Conservation (phyloP, 2,329 filamentous ascomycete genomes). For the Pseudogymnoascus sp. region DNA sequence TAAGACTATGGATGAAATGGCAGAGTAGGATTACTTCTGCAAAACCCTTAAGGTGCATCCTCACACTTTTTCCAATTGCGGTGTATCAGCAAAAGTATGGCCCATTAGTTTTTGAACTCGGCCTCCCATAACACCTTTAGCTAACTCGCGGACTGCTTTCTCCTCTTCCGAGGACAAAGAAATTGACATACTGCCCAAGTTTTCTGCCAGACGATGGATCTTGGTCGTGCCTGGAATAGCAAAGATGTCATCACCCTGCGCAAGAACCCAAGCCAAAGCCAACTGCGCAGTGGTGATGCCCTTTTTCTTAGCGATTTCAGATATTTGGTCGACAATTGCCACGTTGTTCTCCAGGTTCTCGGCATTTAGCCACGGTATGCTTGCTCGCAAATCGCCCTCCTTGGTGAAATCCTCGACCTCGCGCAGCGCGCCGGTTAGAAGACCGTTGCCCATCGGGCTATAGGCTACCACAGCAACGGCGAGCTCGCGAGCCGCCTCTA, state of each 20-base stretch:
- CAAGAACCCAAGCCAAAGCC: conserved; percentile 44
- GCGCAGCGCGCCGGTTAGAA: conserved; percentile 35
- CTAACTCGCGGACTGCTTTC: too few species aligned
- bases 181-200: background rate
- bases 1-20: too few species aligned
- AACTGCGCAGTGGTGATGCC: conserved; percentile 45
- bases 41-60: too few species aligned
- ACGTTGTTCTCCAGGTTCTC: conserved; percentile 48
- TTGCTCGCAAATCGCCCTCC: conserved; percentile 28
- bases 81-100: too few species aligned
- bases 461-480: conserved; percentile 40
- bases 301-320: conserved; percentile 38
- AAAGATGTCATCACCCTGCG: background rate
- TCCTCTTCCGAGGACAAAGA: background rate
- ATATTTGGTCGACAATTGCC: conserved; percentile 37
- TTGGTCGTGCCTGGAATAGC: background rate
- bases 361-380: conserved; percentile 35
- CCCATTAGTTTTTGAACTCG: too few species aligned
- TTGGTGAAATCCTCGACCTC: conserved; percentile 7
- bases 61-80: too few species aligned
- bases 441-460: conserved; percentile 41
- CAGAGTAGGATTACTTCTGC: too few species aligned
- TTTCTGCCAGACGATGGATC: background rate
- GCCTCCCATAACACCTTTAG: too few species aligned
- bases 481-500: conserved; percentile 34